Conservation (phyloP, 768 basidiomycete species). For the Paxillus involutus region DNA sequence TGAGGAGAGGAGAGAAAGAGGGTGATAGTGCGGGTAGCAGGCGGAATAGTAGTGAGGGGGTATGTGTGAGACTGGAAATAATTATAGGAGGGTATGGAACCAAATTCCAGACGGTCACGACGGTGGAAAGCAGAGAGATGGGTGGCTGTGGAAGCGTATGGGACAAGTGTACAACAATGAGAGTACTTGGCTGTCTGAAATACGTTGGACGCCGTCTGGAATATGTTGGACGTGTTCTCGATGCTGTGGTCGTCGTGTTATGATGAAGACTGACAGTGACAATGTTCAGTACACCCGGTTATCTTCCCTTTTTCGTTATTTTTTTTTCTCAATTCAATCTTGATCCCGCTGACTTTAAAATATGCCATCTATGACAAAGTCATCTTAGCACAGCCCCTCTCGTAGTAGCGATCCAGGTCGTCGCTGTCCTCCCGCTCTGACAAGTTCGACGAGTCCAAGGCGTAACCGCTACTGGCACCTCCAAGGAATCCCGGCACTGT, state of each 20-base stretch:
- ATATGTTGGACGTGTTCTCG: background rate
- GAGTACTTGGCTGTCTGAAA: background rate
- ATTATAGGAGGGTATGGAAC: conserved; percentile 26
- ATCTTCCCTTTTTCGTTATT: background rate
- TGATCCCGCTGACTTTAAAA: background rate
- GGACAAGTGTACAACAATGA: background rate
- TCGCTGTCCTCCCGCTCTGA: too few relatives aligned
- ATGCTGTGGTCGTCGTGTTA: conserved; percentile 7
- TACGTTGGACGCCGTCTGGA: too few relatives aligned
- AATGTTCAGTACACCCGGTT: too few relatives aligned
- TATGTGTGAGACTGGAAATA: conserved; percentile 20
- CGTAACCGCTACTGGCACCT: too few relatives aligned
- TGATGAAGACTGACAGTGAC: conserved; percentile 14
- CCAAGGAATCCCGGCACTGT: too few relatives aligned
- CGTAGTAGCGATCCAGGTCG: too few relatives aligned
- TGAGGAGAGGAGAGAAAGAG: conserved; percentile 1
- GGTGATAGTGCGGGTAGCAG: conserved; percentile 2
- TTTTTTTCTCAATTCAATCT: background rate
- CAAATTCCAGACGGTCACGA: background rate
- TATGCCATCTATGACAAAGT: background rate
- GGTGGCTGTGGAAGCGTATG: background rate
- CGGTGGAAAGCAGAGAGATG: background rate
- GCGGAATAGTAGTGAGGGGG: conserved; percentile 9
- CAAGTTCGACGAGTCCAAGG: too few relatives aligned
- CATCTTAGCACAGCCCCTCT: background rate